Evolutionary conservation across 495 filamentous ascomycete species (phyloP).

Genomic region (Penicillium paradoxum): DNA sequence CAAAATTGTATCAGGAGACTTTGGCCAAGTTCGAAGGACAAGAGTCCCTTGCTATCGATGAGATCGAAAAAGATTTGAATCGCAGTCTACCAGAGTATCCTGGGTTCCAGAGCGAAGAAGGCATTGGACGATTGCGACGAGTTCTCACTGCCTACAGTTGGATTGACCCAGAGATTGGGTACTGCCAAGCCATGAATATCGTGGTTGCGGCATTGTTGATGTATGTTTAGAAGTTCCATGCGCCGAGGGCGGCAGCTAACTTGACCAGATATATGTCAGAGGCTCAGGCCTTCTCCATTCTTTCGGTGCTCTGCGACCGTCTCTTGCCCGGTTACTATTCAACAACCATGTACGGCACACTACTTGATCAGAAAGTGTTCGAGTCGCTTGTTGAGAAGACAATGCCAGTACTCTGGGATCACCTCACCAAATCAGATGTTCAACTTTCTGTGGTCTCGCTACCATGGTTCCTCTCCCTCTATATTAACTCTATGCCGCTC

Average conservation of each 20-base stretch:
- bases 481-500: constrained; percentile 98
- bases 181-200: constrained; percentile 99
- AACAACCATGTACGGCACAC: constrained; percentile 96
- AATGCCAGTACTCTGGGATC: constrained; percentile 98
- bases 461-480: constrained; percentile 96
- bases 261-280: constrained; percentile 84
- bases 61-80: constrained; percentile 98
- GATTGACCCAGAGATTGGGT: constrained; percentile 90
- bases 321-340: constrained; percentile 96
- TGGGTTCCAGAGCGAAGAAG: constrained; percentile 93
- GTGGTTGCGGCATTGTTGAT: constrained; percentile 93
- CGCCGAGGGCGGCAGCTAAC: constrained; percentile 16
- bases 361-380: constrained; percentile 94
- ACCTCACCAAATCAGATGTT: constrained; percentile 89
- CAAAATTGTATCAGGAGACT: constrained; percentile 76
- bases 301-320: constrained; percentile 88
- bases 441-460: constrained; percentile 98
- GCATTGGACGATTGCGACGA: constrained; percentile 80
- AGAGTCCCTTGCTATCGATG: constrained; percentile 90
- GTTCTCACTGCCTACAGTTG: constrained; percentile 96
- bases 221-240: constrained; percentile 33
- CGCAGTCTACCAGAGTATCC: constrained; percentile 94
- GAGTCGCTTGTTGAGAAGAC: constrained; percentile 96
- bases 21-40: constrained; percentile 73
- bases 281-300: constrained; percentile 88